Evolutionary conservation across 352 stramenopile genomes (phyloP).

Genomic region (Aphanomyces astaci): DNA sequence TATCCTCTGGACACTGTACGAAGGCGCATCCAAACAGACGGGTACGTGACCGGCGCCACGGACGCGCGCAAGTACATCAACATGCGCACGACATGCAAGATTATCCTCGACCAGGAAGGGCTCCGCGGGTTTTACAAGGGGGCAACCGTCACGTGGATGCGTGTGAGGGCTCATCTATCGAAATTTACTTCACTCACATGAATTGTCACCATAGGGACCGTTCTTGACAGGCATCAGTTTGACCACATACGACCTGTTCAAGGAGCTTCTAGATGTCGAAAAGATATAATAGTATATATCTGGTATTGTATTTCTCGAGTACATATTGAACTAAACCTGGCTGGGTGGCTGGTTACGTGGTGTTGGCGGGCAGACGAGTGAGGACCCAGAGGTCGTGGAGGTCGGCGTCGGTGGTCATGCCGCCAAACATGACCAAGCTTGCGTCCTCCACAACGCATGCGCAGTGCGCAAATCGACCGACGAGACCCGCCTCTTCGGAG

Average conservation of each 20-base stretch:
- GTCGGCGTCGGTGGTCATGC: slow-evolving; percentile 14
- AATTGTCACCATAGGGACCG: slow-evolving; percentile 50
- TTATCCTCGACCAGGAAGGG: slow-evolving; percentile 68
- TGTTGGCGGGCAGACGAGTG: no score
- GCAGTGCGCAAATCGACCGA: slow-evolving; percentile 10
- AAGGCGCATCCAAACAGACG: slow-evolving; percentile 74
- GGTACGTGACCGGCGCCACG: slow-evolving; percentile 48
- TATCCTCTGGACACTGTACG: slow-evolving; percentile 83
- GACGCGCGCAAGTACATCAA: slow-evolving; percentile 54
- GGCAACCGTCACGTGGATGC: slow-evolving; percentile 80
- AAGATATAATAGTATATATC: no score
- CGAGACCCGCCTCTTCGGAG: neutral
- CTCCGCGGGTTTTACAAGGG: slow-evolving; percentile 81
- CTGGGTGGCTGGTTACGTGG: no score
- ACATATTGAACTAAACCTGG: no score
- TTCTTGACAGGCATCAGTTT: slow-evolving; percentile 80
- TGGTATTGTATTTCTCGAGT: no score
- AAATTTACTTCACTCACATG: no score
- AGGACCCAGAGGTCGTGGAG: slow-evolving; percentile 13
- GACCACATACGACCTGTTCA: slow-evolving; percentile 79
- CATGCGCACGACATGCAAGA: slow-evolving; percentile 49
- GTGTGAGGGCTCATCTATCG: slow-evolving; percentile 56
- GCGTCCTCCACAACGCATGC: slow-evolving; percentile 6
- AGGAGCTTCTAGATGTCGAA: slow-evolving; percentile 76
- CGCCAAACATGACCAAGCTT: slow-evolving; percentile 17